Evolutionary conservation across 2,329 filamentous ascomycete genomes (phyloP).

Genomic region (Neopestalotiopsis clavispora): DNA sequence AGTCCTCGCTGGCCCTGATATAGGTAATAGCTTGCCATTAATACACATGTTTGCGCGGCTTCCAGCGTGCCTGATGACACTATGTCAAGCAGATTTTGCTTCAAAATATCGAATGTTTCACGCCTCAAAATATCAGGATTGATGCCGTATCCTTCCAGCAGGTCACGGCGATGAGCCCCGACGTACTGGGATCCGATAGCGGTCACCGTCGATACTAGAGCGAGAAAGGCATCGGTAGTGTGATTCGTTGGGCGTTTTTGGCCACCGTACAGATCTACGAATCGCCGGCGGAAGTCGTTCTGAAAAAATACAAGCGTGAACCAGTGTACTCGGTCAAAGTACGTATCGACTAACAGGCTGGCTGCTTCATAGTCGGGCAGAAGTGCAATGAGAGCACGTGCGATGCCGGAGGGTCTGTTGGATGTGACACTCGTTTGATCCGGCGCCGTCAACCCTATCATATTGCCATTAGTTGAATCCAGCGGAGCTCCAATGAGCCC

Average conservation of each 20-base stretch:
- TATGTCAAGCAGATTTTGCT: background rate
- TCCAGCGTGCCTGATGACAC: background rate
- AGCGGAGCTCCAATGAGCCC: background rate
- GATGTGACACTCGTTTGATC: too few relatives aligned
- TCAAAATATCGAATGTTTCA: background rate
- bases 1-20: background rate
- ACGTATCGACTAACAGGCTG: constrained; percentile 36
- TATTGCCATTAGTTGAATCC: background rate
- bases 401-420: too few relatives aligned
- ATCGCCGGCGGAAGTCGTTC: constrained; percentile 31
- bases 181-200: background rate
- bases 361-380: constrained; percentile 30
- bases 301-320: constrained; percentile 44
- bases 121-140: background rate
- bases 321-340: constrained; percentile 45
- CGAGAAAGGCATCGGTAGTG: background rate
- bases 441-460: too few relatives aligned
- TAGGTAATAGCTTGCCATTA: background rate
- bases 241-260: background rate
- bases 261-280: constrained; percentile 19
- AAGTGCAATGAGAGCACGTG: constrained; percentile 4
- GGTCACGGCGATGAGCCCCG: background rate
- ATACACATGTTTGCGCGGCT: background rate
- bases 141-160: background rate
- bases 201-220: background rate